These are phyloP conservation scores for Lizonia empirigonia DNA, from an alignment of 2,329 filamentous ascomycete species.

Conservation along the genomic window DNA sequence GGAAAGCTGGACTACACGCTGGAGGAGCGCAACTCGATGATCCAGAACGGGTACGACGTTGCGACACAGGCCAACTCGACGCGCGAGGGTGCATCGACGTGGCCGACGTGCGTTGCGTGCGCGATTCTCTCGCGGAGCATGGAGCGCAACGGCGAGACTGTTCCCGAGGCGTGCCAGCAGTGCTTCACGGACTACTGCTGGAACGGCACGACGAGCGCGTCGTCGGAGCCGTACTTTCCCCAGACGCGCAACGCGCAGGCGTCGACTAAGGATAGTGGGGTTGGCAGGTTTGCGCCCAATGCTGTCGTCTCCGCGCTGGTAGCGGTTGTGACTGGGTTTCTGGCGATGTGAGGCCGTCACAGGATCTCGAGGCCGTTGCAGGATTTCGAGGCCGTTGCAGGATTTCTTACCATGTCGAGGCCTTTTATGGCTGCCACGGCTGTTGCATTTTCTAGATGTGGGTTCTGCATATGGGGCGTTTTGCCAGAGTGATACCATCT, in stretches of 20 bases:
- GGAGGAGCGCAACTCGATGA: constrained; percentile 74
- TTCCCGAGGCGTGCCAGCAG: constrained; percentile 72
- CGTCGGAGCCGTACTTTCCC: constrained; percentile 37
- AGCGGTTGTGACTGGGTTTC: constrained; percentile 22
- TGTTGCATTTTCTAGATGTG: neutral
- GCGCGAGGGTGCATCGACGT: constrained; percentile 63
- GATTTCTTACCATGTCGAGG: constrained; percentile 22
- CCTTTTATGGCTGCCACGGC: neutral
- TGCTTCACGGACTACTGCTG: constrained; percentile 92
- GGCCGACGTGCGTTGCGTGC: constrained; percentile 86
- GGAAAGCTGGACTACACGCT: constrained; percentile 64
- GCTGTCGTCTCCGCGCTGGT: constrained; percentile 25
- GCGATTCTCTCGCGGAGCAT: constrained; percentile 81
- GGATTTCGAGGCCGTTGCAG: constrained; percentile 27
- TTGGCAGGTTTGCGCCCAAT: constrained; percentile 33
- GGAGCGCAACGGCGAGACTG: constrained; percentile 68
- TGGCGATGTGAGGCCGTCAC: constrained; percentile 19
- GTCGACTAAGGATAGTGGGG: constrained; percentile 23
- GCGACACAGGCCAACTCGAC: constrained; percentile 84
- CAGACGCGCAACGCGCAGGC: constrained; percentile 23
- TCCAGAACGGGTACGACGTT: constrained; percentile 83
- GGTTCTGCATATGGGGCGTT: constrained; percentile 8
- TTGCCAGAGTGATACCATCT: constrained; percentile 9
- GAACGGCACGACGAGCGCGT: constrained; percentile 71
- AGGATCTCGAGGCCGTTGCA: neutral